Percentiles rank a stretch among this genome's conserved stretches.
These are phyloP conservation scores for Saccharomyces jurei DNA, from an alignment of 805 yeast genomes.

Conservation along the genomic window DNA sequence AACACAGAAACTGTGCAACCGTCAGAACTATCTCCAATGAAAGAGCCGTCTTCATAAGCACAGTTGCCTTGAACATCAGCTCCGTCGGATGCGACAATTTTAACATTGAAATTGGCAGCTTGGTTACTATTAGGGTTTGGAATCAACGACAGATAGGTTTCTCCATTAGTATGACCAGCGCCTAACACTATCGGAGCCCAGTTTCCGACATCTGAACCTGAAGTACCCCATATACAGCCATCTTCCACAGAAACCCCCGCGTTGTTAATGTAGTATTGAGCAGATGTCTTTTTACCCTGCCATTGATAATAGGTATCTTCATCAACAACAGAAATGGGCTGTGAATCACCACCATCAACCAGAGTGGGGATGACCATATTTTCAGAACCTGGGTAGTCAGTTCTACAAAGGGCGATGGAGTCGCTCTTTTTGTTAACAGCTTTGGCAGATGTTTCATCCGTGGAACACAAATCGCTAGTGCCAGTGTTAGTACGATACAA, in stretches of 20 bases:
- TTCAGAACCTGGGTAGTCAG: slow-evolving; percentile 99
- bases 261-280: slow-evolving; percentile 95
- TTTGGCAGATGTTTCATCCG: slow-evolving; percentile 69
- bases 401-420: slow-evolving; percentile 86
- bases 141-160: slow-evolving; percentile 79
- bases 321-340: slow-evolving; percentile 74
- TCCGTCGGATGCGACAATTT: slow-evolving; percentile 66
- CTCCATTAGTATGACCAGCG: slow-evolving; percentile 69
- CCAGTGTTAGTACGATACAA: slow-evolving; percentile 71
- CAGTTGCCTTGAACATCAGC: slow-evolving; percentile 68
- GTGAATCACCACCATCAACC: slow-evolving; percentile 55
- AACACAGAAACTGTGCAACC: slow-evolving; percentile 47
- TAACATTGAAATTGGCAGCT: slow-evolving; percentile 64
- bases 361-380: slow-evolving; percentile 94
- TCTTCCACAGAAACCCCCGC: slow-evolving; percentile 87
- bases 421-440: slow-evolving; percentile 57
- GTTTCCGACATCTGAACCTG: slow-evolving; percentile 81
- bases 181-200: slow-evolving; percentile 97
- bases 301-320: slow-evolving; percentile 70
- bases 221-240: slow-evolving; percentile 90
- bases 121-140: slow-evolving; percentile 86
- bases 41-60: slow-evolving; percentile 68
- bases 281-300: slow-evolving; percentile 76
- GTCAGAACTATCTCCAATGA: slow-evolving; percentile 51
- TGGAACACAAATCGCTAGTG: slow-evolving; percentile 67